These are phyloP conservation scores for Fusarium floridanum DNA, from an alignment of 2,329 filamentous ascomycete species.

Conservation along the genomic window DNA sequence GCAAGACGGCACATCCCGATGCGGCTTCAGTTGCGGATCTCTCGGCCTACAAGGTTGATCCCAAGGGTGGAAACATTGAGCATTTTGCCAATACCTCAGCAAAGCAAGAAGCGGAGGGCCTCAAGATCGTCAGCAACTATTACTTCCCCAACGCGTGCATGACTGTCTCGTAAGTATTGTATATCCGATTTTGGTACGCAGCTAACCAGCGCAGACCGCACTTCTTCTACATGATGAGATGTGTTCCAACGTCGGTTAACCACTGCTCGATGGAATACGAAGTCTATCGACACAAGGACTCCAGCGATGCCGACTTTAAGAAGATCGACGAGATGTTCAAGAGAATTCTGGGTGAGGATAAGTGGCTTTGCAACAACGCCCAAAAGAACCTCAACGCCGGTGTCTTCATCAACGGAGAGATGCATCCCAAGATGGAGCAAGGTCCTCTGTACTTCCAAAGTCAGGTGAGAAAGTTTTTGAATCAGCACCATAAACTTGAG, in stretches of 20 bases:
- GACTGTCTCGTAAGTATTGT: slow-evolving; percentile 29
- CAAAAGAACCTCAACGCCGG: slow-evolving; percentile 22
- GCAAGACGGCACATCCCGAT: slow-evolving; percentile 23
- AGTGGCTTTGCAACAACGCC: not conserved
- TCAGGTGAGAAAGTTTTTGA: not conserved
- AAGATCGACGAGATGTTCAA: slow-evolving; percentile 18
- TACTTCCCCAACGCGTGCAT: slow-evolving; percentile 35
- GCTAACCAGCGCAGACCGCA: not conserved
- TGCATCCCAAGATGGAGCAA: slow-evolving; percentile 17
- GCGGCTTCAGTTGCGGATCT: slow-evolving; percentile 9
- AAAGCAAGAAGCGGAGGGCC: slow-evolving; percentile 12
- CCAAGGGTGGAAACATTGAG: slow-evolving; percentile 29
- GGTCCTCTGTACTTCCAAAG: slow-evolving; percentile 1
- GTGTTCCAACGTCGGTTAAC: not conserved
- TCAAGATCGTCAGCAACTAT: slow-evolving; percentile 32
- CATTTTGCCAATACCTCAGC: slow-evolving; percentile 23
- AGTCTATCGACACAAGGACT: slow-evolving; percentile 15
- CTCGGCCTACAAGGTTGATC: slow-evolving; percentile 10
- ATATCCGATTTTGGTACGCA: accelerated
- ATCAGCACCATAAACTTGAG: not conserved
- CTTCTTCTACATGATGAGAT: slow-evolving; percentile 28
- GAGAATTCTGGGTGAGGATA: slow-evolving; percentile 9
- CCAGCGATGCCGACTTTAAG: not conserved
- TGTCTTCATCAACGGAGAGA: slow-evolving; percentile 16
- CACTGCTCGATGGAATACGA: slow-evolving; percentile 19